These are phyloP conservation scores for Colletotrichum truncatum DNA, from an alignment of 2,329 filamentous ascomycete species.

Conservation along the genomic window DNA sequence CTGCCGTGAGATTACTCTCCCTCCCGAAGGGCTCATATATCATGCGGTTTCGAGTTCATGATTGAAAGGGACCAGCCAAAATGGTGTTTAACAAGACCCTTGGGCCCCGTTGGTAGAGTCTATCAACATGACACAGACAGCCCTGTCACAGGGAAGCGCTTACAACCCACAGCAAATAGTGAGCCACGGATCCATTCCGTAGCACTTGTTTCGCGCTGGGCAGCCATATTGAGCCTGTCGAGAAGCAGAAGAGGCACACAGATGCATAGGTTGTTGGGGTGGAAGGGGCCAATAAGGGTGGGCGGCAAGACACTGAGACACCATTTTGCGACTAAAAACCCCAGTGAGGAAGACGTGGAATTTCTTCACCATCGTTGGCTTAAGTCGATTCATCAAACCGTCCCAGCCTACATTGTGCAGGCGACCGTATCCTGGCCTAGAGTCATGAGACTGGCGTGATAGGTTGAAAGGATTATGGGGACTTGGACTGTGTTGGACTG, in stretches of 20 bases:
- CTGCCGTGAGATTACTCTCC: background rate
- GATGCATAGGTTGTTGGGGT: conserved; percentile 2
- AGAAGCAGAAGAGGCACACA: conserved; percentile 17
- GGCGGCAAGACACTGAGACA: conserved; percentile 31
- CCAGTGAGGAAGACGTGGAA: conserved; percentile 18
- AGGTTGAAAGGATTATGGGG: background rate
- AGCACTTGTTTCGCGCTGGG: conserved; percentile 13
- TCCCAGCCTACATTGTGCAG: conserved; percentile 10
- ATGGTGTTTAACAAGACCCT: background rate
- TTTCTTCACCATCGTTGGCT: conserved; percentile 19
- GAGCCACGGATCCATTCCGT: conserved; percentile 6
- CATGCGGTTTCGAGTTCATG: background rate
- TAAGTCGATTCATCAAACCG: conserved; percentile 6
- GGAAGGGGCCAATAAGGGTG: conserved; percentile 10
- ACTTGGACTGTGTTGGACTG: conserved; percentile 10
- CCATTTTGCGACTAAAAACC: conserved; percentile 29
- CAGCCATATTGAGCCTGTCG: conserved; percentile 9
- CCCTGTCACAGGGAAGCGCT: background rate
- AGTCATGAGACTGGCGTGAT: background rate
- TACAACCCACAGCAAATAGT: background rate
- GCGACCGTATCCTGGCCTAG: background rate
- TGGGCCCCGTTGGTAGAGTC: background rate
- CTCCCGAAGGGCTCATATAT: background rate
- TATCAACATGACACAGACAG: conserved; percentile 24
- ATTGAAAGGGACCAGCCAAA: background rate